phyloP scores from a whole-genome alignment of 768 basidiomycete species.

The Phlebiopsis gigantea region DNA sequence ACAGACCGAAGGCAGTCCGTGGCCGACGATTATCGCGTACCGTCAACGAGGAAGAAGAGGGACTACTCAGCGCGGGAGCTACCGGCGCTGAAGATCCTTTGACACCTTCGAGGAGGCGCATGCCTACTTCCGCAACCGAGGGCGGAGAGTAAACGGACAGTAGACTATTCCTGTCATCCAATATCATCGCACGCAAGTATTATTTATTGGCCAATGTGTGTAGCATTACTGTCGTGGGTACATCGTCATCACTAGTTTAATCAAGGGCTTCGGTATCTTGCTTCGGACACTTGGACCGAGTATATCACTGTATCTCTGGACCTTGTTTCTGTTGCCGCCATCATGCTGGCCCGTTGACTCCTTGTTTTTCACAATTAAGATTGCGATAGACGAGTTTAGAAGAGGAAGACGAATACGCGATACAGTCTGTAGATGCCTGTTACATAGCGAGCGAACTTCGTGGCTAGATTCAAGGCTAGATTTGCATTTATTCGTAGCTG shows the following conservation, averaged over 20 bases:
- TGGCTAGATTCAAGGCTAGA: no score
- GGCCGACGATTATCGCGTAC: conserved; percentile 19
- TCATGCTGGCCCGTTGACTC: no score
- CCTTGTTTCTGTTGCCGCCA: no score
- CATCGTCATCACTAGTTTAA: background rate
- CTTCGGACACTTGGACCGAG: no score
- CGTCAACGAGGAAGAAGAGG: conserved; percentile 25
- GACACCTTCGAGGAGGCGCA: conserved; percentile 20
- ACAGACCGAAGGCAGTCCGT: conserved; percentile 36
- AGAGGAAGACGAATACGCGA: no score
- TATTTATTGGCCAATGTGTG: conserved; percentile 4
- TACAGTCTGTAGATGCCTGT: no score
- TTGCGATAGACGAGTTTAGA: no score
- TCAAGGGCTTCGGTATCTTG: no score
- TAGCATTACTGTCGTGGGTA: background rate
- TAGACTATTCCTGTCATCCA: background rate
- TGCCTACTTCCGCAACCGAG: conserved; percentile 4
- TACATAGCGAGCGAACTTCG: no score
- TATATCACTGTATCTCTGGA: no score
- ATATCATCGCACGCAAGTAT: conserved; percentile 1
- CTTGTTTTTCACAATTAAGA: no score
- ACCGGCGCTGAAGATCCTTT: conserved; percentile 16
- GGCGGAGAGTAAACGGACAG: conserved; percentile 1
- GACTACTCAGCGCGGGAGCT: conserved; percentile 21
- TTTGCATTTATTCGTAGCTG: no score